Base-by-base conservation (phyloP, 441 rosid species). In the Eruca vesicaria region DNA sequence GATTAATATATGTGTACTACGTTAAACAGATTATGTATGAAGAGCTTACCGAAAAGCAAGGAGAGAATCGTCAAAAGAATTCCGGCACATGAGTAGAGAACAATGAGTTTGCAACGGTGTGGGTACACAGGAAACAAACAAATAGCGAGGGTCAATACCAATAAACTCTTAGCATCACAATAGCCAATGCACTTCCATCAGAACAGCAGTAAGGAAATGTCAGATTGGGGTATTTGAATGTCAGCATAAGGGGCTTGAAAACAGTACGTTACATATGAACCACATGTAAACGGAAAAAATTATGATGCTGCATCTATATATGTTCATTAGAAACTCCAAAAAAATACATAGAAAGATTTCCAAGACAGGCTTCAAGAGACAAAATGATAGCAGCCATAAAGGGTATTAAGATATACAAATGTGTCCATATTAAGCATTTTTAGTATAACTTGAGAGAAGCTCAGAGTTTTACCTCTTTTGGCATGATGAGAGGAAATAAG, bases 401-500 rank as follows among this genome's bases (percentile, higher is more conserved):
- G 48, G 19, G 72, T 50, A 48, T 21, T 18, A 14, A 41, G 18
- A 20, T 50, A 38, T 20, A 71, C 9, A 9, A 18, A 43, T 9
- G 5, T 20, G 12, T 5, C 16, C 69, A 38, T 38, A 14, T 23
- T 35, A 74, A 63, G 56, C 72, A 69, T 21, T 69, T 68, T 32
- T 52, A 67, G 61, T 50, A 76, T 29, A 56, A 63, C 11, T 56
- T 72, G 58, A 72, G 79, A 69, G 26, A 21, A 63, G 74, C 32
- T 75, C 28, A 6, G 55, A 9, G 36, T 36, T 82, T 66, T 81
- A 97, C 99, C 97, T 94, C 98, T 86, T 94, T 99, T 66, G 99
- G 99, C 94, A 90, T 91, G 52, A 90, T 91, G 52, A 92, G 95
- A 43, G 99, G 99, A 66, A 99, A 94, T 48, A 89, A 84, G 43